Evolutionary conservation across 805 yeast genomes (phyloP).

Genomic region (Candida peoriensis): DNA sequence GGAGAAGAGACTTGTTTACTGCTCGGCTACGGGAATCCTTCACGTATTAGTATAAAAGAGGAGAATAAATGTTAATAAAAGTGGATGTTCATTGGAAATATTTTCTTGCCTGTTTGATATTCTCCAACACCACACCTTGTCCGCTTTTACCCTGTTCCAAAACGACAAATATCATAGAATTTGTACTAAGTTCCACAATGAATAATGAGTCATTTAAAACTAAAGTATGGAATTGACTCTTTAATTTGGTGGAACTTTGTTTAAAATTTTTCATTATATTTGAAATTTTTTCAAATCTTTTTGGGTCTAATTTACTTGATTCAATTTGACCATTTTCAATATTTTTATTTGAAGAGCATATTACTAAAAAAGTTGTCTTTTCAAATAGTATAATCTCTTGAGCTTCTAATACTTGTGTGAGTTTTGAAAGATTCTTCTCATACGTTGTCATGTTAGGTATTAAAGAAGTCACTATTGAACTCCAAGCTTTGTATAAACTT

Average conservation of each 20-base stretch:
- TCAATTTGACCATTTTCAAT: constrained; percentile 13
- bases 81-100: constrained; percentile 47
- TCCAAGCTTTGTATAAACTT: constrained; percentile 94
- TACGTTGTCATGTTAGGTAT: constrained; percentile 86
- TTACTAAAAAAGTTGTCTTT: constrained; percentile 77
- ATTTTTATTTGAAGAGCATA: constrained; percentile 36
- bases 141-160: constrained; percentile 35
- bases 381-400: constrained; percentile 90
- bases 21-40: no score
- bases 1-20: no score
- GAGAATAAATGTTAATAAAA: no score
- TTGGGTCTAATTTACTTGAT: constrained; percentile 61
- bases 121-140: constrained; percentile 43
- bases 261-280: constrained; percentile 92
- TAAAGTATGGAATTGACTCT: constrained; percentile 77
- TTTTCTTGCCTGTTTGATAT: constrained; percentile 50
- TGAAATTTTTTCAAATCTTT: constrained; percentile 89
- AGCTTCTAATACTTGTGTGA: constrained; percentile 73
- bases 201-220: constrained; percentile 56
- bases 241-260: constrained; percentile 82
- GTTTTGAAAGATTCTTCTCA: constrained; percentile 67
- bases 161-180: constrained; percentile 58
- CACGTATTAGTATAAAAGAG: no score
- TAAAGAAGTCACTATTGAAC: constrained; percentile 87
- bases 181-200: constrained; percentile 53